Conservation (phyloP, 805 yeast species). For the Metschnikowia similis region DNA sequence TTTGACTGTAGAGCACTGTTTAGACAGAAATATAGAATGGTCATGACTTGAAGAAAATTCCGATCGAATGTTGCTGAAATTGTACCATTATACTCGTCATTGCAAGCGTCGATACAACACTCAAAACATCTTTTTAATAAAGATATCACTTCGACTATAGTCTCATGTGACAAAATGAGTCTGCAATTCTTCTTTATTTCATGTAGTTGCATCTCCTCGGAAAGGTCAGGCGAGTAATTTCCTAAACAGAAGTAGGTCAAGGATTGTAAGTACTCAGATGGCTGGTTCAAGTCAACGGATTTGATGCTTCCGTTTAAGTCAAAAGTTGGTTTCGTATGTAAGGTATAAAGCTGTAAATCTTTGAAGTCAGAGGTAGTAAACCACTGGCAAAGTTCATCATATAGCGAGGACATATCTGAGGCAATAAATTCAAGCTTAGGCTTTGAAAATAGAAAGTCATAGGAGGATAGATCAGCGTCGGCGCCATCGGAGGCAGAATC, state of each 20-base stretch:
- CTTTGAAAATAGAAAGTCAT: slow-evolving; percentile 29
- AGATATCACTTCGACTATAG: slow-evolving; percentile 9
- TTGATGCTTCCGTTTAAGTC: not conserved
- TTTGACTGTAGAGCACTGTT: slow-evolving; percentile 18
- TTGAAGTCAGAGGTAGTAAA: slow-evolving; percentile 30
- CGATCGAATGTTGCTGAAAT: slow-evolving; percentile 2
- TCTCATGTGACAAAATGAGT: slow-evolving; percentile 19
- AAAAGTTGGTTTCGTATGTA: not conserved
- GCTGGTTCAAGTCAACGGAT: not conserved
- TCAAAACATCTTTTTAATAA: slow-evolving; percentile 7
- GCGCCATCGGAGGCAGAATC: slow-evolving; percentile 7
- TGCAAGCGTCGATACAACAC: slow-evolving; percentile 2
- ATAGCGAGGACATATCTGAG: slow-evolving; percentile 24
- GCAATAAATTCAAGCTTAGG: slow-evolving; percentile 29
- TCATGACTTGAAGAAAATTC: slow-evolving; percentile 27
- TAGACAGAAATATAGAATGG: slow-evolving; percentile 33
- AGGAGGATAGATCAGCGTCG: slow-evolving; percentile 5
- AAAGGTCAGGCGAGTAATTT: not conserved
- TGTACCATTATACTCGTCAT: not conserved
- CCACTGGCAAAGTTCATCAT: slow-evolving; percentile 36
- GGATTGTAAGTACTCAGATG: not conserved
- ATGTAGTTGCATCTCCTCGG: slow-evolving; percentile 9
- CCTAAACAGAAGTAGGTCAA: slow-evolving; percentile 15
- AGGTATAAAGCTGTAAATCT: slow-evolving; percentile 2
- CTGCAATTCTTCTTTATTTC: slow-evolving; percentile 9